Percentiles rank a stretch among this genome's conserved stretches.
These are phyloP conservation scores for Glonium stellatum DNA, from an alignment of 495 filamentous ascomycete species.

Conservation along the genomic window DNA sequence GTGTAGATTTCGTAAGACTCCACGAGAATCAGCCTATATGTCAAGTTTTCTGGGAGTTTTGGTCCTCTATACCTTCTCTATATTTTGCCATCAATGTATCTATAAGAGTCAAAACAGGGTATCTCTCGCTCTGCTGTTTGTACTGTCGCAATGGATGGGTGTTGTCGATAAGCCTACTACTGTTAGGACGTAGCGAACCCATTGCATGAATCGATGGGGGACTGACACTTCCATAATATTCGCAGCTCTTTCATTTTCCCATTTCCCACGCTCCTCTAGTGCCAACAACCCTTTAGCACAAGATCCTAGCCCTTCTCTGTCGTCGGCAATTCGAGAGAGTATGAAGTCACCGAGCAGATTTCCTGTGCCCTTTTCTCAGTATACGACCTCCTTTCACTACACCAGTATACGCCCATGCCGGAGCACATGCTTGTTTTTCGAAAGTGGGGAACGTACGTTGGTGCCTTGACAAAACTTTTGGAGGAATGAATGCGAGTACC, in stretches of 20 bases:
- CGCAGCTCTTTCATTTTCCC: slow-evolving; percentile 32
- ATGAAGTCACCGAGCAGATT: slow-evolving; percentile 39
- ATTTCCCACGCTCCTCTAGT: slow-evolving; percentile 37
- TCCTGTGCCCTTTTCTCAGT: slow-evolving; percentile 22
- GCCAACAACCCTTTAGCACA: slow-evolving; percentile 33
- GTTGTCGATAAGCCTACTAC: slow-evolving; percentile 29
- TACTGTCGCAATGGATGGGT: slow-evolving; percentile 37
- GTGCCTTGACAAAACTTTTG: slow-evolving; percentile 57
- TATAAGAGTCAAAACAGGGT: slow-evolving; percentile 57
- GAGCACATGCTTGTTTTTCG: background rate
- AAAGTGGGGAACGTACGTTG: slow-evolving; percentile 41
- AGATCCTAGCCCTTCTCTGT: slow-evolving; percentile 33
- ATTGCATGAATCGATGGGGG: background rate
- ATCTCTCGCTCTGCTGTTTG: slow-evolving; percentile 56
- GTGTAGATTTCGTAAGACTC: slow-evolving; percentile 33
- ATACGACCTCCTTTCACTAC: background rate
- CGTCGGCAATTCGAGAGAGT: slow-evolving; percentile 36
- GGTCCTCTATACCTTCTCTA: slow-evolving; percentile 45
- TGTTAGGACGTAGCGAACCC: slow-evolving; percentile 5
- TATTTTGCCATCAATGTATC: slow-evolving; percentile 60
- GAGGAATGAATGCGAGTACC: slow-evolving; percentile 52
- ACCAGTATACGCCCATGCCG: background rate
- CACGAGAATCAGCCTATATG: slow-evolving; percentile 4
- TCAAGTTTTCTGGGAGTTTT: background rate
- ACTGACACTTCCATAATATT: slow-evolving; percentile 31